Percentiles rank a stretch among this genome's conserved stretches.
Evolutionary conservation across 1,284 basidiomycete genomes (phyloP).

Genomic region (Ganoderma multipileum): DNA sequence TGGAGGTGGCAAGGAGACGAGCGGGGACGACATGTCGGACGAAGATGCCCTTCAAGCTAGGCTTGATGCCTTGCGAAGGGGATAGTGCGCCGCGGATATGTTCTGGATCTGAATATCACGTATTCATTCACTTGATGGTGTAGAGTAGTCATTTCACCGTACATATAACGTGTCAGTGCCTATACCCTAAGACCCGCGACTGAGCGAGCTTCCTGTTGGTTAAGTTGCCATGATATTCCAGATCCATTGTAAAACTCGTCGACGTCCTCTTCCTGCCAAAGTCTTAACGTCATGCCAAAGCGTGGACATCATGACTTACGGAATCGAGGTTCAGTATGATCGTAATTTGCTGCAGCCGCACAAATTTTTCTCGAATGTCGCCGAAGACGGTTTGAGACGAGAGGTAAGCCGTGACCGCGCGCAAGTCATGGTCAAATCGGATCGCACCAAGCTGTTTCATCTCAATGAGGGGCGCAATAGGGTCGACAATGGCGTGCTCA

Average conservation of each 20-base stretch:
- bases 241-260: conserved; percentile 93
- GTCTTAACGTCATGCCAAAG: not conserved
- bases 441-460: conserved; percentile 87
- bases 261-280: conserved; percentile 82
- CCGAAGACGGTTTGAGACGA: conserved; percentile 88
- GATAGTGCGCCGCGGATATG: conserved; percentile 19
- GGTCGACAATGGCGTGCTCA: conserved; percentile 39
- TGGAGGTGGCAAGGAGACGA: conserved; percentile 34
- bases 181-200: conserved; percentile 71
- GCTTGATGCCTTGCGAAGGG: conserved; percentile 36
- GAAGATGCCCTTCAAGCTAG: conserved; percentile 63
- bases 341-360: conserved; percentile 91
- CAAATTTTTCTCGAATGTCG: conserved; percentile 90
- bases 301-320: conserved; percentile 50
- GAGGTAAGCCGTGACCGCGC: conserved; percentile 84
- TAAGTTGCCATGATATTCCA: conserved; percentile 90
- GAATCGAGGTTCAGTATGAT: conserved; percentile 91
- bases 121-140: conserved; percentile 19
- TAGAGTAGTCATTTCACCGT: conserved; percentile 25
- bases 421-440: conserved; percentile 93
- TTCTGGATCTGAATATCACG: not conserved
- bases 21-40: conserved; percentile 61
- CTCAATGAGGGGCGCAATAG: not conserved
- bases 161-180: conserved; percentile 13
- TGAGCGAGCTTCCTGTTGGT: conserved; percentile 77